Percentiles rank a stretch among this genome's conserved stretches.
Evolutionary conservation across 768 basidiomycete species (phyloP).

Genomic region (Amanita phalloides): DNA sequence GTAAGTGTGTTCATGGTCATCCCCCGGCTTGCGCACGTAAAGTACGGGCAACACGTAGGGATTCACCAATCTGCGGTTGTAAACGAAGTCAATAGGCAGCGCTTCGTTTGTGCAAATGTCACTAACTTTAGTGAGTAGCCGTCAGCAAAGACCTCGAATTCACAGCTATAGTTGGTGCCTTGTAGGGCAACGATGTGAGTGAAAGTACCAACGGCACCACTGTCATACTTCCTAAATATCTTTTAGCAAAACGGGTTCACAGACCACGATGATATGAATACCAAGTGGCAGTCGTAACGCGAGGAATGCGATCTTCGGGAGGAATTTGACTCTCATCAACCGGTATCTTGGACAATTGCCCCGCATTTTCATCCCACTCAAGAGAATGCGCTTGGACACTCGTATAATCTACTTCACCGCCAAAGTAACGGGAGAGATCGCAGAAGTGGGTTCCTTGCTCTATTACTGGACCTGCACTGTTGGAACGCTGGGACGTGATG

Average conservation of each 20-base stretch:
- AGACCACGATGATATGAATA: slow-evolving; percentile 12
- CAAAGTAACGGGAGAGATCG: slow-evolving; percentile 94
- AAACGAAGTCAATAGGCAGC: neutral
- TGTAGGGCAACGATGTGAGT: slow-evolving; percentile 88
- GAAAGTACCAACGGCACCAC: slow-evolving; percentile 88
- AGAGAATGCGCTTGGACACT: slow-evolving; percentile 78
- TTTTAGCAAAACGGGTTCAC: neutral
- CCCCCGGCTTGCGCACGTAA: slow-evolving; percentile 76
- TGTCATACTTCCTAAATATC: slow-evolving; percentile 77
- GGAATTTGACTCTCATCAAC: slow-evolving; percentile 81
- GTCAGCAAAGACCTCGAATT: slow-evolving; percentile 89
- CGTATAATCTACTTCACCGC: slow-evolving; percentile 85
- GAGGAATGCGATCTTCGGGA: slow-evolving; percentile 85
- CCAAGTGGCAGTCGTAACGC: slow-evolving; percentile 91
- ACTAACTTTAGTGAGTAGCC: slow-evolving; percentile 78
- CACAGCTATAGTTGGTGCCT: slow-evolving; percentile 88
- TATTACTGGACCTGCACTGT: slow-evolving; percentile 69
- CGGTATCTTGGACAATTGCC: slow-evolving; percentile 66
- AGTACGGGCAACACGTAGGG: slow-evolving; percentile 91
- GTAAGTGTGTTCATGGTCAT: slow-evolving; percentile 61
- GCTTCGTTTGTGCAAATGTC: neutral
- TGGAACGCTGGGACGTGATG: neutral
- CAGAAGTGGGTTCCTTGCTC: slow-evolving; percentile 97
- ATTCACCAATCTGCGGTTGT: slow-evolving; percentile 56
- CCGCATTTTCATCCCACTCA: slow-evolving; percentile 88